Evolutionary conservation across 139 green algal species (phyloP).

Genomic region (Penium margaritaceum): DNA sequence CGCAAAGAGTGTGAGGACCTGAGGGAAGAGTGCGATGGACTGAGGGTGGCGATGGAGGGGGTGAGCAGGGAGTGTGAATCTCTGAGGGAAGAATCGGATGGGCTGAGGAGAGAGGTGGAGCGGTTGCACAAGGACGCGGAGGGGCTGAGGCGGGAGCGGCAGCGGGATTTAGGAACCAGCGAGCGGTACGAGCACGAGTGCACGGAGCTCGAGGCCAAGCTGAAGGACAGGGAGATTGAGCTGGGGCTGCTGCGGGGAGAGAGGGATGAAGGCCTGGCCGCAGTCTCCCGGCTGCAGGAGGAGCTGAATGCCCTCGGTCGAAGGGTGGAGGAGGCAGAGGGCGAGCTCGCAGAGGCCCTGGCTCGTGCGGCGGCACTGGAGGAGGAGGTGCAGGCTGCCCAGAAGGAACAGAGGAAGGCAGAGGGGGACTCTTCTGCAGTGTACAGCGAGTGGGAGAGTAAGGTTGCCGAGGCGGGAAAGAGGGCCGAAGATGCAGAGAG

Average conservation of each 20-base stretch:
- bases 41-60: background rate
- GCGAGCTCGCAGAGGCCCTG: too few relatives aligned
- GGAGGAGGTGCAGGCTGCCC: background rate
- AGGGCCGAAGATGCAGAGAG: background rate
- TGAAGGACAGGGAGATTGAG: too few relatives aligned
- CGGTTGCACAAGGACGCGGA: slow-evolving; percentile 4
- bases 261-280: background rate
- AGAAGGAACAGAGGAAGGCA: background rate
- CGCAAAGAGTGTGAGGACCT: background rate
- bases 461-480: background rate
- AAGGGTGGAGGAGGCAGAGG: background rate
- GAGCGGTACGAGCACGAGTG: too few relatives aligned
- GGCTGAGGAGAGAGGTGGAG: background rate
- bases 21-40: background rate
- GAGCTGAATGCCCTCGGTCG: background rate
- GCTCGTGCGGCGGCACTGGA: too few relatives aligned
- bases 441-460: background rate
- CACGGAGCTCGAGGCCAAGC: too few relatives aligned
- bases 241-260: slow-evolving; percentile 3
- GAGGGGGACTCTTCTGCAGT: too few relatives aligned
- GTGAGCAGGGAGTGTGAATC: background rate
- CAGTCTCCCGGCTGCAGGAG: background rate
- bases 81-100: background rate
- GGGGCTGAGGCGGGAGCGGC: too few relatives aligned
- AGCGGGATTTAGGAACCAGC: too few relatives aligned